Conservation (phyloP, 768 basidiomycete genomes). For the Kwoniella sp. region DNA sequence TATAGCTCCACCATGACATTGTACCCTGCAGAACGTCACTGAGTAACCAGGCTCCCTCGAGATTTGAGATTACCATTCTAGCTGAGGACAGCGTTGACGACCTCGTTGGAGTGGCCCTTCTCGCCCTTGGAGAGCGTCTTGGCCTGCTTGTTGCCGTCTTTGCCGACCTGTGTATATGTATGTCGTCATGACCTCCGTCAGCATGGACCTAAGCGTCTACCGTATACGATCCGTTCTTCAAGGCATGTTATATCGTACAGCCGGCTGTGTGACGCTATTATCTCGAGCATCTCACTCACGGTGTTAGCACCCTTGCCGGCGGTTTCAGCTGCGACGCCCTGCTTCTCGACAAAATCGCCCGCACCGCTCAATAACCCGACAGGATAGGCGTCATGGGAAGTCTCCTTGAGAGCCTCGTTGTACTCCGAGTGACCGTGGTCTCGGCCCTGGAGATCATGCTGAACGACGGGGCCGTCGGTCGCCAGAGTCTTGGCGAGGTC, state of each 20-base stretch:
- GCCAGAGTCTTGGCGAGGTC: constrained; percentile 19
- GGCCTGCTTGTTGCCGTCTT: constrained; percentile 14
- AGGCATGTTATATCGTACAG: not conserved
- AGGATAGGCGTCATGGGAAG: constrained; percentile 8
- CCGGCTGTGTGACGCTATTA: too few species aligned
- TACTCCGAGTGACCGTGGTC: constrained; percentile 23
- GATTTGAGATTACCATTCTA: too few species aligned
- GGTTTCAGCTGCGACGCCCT: constrained; percentile 15
- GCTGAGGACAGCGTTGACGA: constrained; percentile 17
- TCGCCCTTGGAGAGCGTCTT: constrained; percentile 12
- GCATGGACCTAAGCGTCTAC: not conserved
- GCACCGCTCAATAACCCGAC: constrained; percentile 3
- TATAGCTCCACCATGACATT: too few species aligned
- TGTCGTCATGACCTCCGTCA: not conserved
- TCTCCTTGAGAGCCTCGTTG: constrained; percentile 16
- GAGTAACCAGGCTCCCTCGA: too few species aligned
- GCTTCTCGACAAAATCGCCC: constrained; percentile 16
- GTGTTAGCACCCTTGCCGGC: constrained; percentile 16
- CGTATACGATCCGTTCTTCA: not conserved
- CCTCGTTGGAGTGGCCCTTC: constrained; percentile 6
- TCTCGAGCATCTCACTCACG: constrained; percentile 3
- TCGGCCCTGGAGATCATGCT: constrained; percentile 23
- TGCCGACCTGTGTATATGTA: constrained; percentile 10
- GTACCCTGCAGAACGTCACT: too few species aligned
- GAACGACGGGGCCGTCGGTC: constrained; percentile 13